Conservation (phyloP, 495 filamentous ascomycete genomes). For the Hypoxylon rickii region DNA sequence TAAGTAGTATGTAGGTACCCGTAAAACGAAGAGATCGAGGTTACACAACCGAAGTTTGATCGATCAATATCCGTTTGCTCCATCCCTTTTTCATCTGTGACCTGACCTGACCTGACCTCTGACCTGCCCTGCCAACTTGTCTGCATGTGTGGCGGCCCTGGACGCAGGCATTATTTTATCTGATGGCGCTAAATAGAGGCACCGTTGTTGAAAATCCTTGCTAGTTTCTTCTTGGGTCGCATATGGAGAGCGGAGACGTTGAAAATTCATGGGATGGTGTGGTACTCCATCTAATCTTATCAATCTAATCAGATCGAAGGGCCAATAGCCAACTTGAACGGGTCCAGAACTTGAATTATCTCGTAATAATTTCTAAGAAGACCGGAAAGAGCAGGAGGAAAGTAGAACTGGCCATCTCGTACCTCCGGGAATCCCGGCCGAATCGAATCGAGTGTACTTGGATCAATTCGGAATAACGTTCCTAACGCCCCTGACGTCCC, state of each 20-base stretch:
- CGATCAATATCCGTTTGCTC: too few relatives aligned
- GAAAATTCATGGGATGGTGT: conserved; percentile 5
- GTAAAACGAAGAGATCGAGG: too few relatives aligned
- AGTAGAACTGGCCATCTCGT: conserved; percentile 9
- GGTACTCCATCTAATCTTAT: conserved; percentile 39
- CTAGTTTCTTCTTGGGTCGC: conserved; percentile 7
- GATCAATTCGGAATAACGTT: background rate
- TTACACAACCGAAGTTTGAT: too few relatives aligned
- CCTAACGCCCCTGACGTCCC: too few relatives aligned
- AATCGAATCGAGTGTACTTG: background rate
- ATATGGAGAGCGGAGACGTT: conserved; percentile 22
- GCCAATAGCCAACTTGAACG: conserved; percentile 13
- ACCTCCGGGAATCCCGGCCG: background rate
- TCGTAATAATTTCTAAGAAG: conserved; percentile 16
- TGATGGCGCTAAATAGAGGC: conserved; percentile 30
- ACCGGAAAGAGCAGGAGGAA: background rate
- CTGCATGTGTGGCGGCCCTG: too few relatives aligned
- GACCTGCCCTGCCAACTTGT: too few relatives aligned
- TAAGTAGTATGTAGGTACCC: too few relatives aligned
- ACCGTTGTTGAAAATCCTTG: conserved; percentile 5
- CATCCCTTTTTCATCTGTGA: conserved; percentile 2
- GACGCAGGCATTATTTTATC: conserved; percentile 25
- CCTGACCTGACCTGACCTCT: too few relatives aligned
- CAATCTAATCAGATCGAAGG: conserved; percentile 40
- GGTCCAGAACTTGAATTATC: conserved; percentile 21